Evolutionary conservation across 1,284 basidiomycete species (phyloP).

Genomic region (Leccinum olivaceoglutinosum): DNA sequence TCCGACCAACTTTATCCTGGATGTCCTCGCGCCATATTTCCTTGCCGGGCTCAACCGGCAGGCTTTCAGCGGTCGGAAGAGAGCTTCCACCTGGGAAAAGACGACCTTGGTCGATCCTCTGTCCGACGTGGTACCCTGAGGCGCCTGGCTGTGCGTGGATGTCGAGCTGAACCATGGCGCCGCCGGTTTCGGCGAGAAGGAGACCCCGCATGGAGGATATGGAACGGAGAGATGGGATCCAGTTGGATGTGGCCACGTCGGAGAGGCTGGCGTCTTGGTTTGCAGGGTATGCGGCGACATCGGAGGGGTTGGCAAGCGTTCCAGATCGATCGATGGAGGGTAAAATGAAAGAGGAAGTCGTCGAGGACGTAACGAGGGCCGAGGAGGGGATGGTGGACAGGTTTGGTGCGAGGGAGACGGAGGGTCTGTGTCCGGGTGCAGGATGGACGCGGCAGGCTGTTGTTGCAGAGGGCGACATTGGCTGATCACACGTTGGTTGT

Average conservation of each 20-base stretch:
- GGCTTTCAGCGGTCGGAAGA: constrained; percentile 4
- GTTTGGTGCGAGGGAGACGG: constrained; percentile 17
- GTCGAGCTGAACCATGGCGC: constrained; percentile 39
- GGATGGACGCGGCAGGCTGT: constrained; percentile 1
- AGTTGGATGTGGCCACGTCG: constrained; percentile 3
- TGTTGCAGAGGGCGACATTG: constrained; percentile 12
- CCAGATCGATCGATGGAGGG: constrained; percentile 13
- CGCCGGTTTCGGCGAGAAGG: constrained; percentile 39
- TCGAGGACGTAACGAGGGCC: constrained; percentile 22
- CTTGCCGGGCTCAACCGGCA: constrained; percentile 15
- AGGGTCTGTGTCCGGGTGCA: constrained; percentile 7
- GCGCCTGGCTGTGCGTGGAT: constrained; percentile 26
- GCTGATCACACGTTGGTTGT: constrained; percentile 4
- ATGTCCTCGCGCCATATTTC: constrained; percentile 21
- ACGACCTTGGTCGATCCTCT: constrained; percentile 30
- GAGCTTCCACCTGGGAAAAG: constrained; percentile 29
- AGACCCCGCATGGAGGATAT: constrained; percentile 39
- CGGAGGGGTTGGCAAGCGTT: constrained; percentile 13
- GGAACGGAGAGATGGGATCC: constrained; percentile 33
- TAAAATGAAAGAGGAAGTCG: constrained; percentile 24
- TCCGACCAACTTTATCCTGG: constrained; percentile 9
- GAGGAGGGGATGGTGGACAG: constrained; percentile 28
- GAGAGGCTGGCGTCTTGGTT: constrained; percentile 4
- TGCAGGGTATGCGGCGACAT: constrained; percentile 15
- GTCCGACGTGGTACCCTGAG: constrained; percentile 36